Evolutionary conservation across 2,329 filamentous ascomycete genomes (phyloP).

Genomic region (Escovopsis sp.): DNA sequence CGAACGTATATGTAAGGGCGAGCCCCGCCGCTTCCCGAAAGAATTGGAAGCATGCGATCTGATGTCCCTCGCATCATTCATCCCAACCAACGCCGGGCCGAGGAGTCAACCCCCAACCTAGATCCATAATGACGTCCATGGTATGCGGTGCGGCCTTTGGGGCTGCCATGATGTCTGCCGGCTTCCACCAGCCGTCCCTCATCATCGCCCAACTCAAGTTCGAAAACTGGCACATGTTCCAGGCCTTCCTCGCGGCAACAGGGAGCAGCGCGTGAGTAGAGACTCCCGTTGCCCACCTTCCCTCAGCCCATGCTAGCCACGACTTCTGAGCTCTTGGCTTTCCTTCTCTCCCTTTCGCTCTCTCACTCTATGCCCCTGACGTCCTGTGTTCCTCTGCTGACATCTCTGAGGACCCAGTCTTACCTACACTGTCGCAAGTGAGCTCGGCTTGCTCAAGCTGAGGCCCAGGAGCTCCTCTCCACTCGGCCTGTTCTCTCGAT

Average conservation of each 20-base stretch:
- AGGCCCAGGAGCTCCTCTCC: slow-evolving; percentile 34
- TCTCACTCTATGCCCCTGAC: no score
- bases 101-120: no score
- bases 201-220: slow-evolving; percentile 46
- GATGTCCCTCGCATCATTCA: no score
- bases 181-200: slow-evolving; percentile 43
- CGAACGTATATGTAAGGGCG: no score
- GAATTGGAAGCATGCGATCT: no score
- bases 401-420: slow-evolving; percentile 16
- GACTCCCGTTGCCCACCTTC: no score
- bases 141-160: slow-evolving; percentile 44
- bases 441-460: slow-evolving; percentile 25
- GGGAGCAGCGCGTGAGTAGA: slow-evolving; percentile 42
- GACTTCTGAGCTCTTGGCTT: not conserved
- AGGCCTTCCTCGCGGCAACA: slow-evolving; percentile 47
- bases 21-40: no score
- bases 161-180: slow-evolving; percentile 41
- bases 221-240: slow-evolving; percentile 48
- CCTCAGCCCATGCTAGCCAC: no score
- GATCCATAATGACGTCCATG: slow-evolving; percentile 17
- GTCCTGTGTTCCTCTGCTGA: not conserved
- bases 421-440: slow-evolving; percentile 30
- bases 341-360: not conserved
- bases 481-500: slow-evolving; percentile 34
- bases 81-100: no score